A percentile compares a stretch with the other conserved stretches of the same genome.
These are phyloP conservation scores for Fraxinus platypoda DNA, from an alignment of 305 asterid species.

Conservation along the genomic window DNA sequence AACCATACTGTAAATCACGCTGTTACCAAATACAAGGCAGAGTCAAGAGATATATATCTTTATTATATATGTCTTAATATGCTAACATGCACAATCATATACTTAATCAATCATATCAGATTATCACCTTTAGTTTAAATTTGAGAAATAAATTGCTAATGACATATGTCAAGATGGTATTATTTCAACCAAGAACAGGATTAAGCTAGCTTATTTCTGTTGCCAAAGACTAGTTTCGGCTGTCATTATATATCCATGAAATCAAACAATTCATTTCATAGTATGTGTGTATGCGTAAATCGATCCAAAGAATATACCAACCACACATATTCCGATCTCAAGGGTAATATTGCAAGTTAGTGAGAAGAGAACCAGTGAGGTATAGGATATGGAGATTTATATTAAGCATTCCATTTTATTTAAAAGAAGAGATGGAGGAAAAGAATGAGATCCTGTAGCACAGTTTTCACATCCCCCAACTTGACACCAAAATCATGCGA, in stretches of 20 bases:
- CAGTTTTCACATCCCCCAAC: background rate
- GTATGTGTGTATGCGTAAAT: background rate
- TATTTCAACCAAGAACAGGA: no score
- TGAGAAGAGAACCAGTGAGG: background rate
- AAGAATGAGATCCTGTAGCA: background rate
- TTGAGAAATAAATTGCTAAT: no score
- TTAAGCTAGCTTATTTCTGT: no score
- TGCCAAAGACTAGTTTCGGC: no score
- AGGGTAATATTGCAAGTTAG: background rate
- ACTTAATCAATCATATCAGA: background rate
- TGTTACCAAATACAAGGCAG: background rate
- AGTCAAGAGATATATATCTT: background rate
- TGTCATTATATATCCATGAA: background rate
- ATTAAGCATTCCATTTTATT: background rate
- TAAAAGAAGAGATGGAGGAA: background rate
- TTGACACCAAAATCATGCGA: background rate
- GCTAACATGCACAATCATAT: background rate
- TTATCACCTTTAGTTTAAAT: background rate
- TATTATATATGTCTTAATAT: background rate
- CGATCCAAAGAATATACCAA: background rate
- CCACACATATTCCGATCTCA: no score
- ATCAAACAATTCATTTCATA: background rate
- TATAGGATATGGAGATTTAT: background rate
- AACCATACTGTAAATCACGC: background rate
- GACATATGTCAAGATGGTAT: background rate